These are phyloP conservation scores for Henckelia pumila DNA, from an alignment of 257 asterid species.

Conservation along the genomic window DNA sequence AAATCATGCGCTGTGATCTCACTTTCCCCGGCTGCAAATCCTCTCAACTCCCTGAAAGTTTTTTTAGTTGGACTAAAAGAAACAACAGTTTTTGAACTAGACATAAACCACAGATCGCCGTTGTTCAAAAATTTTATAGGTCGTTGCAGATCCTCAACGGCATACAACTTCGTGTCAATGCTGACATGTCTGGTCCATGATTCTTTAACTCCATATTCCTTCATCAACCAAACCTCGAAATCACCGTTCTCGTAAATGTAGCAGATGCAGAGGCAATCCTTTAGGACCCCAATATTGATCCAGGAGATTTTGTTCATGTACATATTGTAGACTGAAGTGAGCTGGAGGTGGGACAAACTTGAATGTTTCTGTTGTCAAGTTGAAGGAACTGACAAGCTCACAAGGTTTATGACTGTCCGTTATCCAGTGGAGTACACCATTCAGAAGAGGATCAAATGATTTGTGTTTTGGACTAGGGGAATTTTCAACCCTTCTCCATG, in stretches of 20 bases:
- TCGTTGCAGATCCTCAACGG: constrained; percentile 36
- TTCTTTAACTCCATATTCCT: constrained; percentile 43
- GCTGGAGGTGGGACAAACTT: constrained; percentile 37
- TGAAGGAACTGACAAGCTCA: constrained; percentile 42
- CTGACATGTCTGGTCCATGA: constrained; percentile 51
- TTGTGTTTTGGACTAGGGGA: constrained; percentile 32
- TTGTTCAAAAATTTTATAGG: constrained; percentile 45
- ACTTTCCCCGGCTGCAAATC: constrained; percentile 18
- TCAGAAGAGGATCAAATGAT: constrained; percentile 47
- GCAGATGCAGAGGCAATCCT: constrained; percentile 48
- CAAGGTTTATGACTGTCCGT: constrained; percentile 34
- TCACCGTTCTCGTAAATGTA: constrained; percentile 34
- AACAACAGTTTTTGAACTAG: constrained; percentile 35
- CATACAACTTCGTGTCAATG: constrained; percentile 45
- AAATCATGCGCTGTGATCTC: constrained; percentile 34
- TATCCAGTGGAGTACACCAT: constrained; percentile 48
- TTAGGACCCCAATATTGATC: constrained; percentile 41
- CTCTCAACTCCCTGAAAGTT: constrained; percentile 45
- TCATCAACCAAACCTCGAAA: constrained; percentile 58
- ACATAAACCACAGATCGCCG: constrained; percentile 51
- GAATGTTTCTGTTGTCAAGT: constrained; percentile 44
- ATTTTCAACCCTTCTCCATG: constrained; percentile 43
- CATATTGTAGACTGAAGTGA: constrained; percentile 35
- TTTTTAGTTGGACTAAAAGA: constrained; percentile 41
- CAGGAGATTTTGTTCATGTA: constrained; percentile 38